These are phyloP conservation scores for Psidium guajava DNA, from an alignment of 345 rosid species.

Conservation along the genomic window DNA sequence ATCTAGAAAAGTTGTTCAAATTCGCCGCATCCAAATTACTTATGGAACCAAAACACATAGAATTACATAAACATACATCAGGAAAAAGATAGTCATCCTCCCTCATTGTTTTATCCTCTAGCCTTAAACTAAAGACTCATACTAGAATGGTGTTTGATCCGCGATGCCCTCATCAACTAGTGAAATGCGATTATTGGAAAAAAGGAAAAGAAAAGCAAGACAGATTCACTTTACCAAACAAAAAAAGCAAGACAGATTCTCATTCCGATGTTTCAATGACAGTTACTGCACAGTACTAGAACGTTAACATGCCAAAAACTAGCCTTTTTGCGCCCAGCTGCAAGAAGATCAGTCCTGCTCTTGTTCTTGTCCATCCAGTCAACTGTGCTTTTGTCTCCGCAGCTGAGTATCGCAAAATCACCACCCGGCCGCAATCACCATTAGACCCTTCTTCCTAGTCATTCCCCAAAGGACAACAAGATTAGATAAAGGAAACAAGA, in stretches of 20 bases:
- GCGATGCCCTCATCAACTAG: not conserved
- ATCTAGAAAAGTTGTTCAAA: not conserved
- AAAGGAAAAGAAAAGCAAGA: not conserved
- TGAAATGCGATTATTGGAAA: not conserved
- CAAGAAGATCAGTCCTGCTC: constrained; percentile 76
- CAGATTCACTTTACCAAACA: too few species aligned
- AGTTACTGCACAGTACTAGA: not conserved
- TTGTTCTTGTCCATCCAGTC: constrained; percentile 81
- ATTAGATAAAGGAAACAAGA: not conserved
- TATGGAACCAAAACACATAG: not conserved
- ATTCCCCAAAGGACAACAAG: not conserved
- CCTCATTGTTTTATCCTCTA: not conserved
- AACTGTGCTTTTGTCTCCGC: constrained; percentile 10
- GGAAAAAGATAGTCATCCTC: not conserved
- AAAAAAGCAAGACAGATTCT: not conserved
- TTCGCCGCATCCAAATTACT: not conserved
- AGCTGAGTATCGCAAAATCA: constrained; percentile 5
- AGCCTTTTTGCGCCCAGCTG: constrained; percentile 94
- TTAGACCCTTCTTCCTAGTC: not conserved
- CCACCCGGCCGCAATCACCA: constrained; percentile 25
- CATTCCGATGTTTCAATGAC: not conserved
- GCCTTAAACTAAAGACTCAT: not conserved
- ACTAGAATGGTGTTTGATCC: not conserved
- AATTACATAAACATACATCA: constrained; percentile 1
- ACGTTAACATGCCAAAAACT: not conserved